Base-by-base conservation (phyloP, 108 stramenopile genomes). In the Aurantiochytrium sp. region DNA sequence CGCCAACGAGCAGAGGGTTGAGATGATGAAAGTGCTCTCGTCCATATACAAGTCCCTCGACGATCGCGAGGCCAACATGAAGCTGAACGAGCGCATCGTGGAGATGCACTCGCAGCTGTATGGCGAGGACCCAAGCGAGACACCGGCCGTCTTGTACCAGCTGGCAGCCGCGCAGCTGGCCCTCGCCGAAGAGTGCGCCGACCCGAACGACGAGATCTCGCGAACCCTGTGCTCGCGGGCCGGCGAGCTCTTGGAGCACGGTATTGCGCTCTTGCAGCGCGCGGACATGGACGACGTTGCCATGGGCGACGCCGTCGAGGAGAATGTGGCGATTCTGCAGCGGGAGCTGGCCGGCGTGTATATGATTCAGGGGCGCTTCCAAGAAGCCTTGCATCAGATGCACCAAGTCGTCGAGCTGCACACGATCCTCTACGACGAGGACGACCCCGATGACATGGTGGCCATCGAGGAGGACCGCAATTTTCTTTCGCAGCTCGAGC, bases 1-100 rank as follows among this genome's bases (percentile, higher is more conserved):
- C 10, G 19, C 73, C n/a, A 81, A 81, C 73, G 42, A 48, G 73
- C 73, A 81, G 45, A 30, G 73, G 73, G 19, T 81, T 6, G 73
- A 48, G 24, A 48, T 81, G 73, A 12, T 81, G 6, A 22, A 37
- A 24, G 24, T 41, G n/a, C 17, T 48, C 17, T 48, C 42, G 27
- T 12, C 6, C 8, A 15, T 48, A 6, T 48, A 81, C 17, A 12
- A 24, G 2, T 6, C 73, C 8, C 73, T 41, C 27, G 45, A 81
- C 12, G 42, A 48, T 27, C 45, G 45, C 8, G 42, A 48, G 30
- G 45, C 21, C 6, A 81, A 48, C 45, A 41, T 81, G 73, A 81
- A 48, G n/a, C 73, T 81, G 21, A 41, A 81, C 39, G 45, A 81
- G 45, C 73, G 45, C 42, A 48, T 48, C 27, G 73, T 81, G 45